Conservation (phyloP, 768 basidiomycete genomes). For the Galerina sulciceps region DNA sequence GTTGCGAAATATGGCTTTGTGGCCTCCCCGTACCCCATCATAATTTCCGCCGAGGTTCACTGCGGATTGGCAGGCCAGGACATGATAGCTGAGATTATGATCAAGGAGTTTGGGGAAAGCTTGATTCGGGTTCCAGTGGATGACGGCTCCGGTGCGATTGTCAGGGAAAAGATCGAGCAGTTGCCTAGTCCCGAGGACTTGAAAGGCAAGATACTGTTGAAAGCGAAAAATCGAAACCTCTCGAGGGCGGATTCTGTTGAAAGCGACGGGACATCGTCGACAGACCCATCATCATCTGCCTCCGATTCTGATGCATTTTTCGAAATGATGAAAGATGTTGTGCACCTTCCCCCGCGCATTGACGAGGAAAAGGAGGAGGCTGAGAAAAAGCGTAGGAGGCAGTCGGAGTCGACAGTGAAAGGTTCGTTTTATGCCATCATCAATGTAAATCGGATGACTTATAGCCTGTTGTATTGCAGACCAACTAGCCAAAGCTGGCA, state of each 20-base stretch:
- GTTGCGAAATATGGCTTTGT: conserved; percentile 94
- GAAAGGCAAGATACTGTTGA: conserved; percentile 80
- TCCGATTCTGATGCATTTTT: conserved; percentile 42
- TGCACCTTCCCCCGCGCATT: neutral
- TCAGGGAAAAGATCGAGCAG: conserved; percentile 40
- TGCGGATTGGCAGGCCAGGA: conserved; percentile 68
- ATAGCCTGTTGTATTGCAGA: conserved; percentile 21
- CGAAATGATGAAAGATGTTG: conserved; percentile 21
- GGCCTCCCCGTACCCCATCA: conserved; percentile 91
- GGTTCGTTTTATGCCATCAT: conserved; percentile 22
- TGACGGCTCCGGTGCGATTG: conserved; percentile 40
- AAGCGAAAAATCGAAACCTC: conserved; percentile 84
- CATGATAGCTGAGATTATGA: conserved; percentile 51
- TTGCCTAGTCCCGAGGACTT: conserved; percentile 91
- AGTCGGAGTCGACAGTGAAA: conserved; percentile 34
- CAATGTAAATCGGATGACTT: neutral
- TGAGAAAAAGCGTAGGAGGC: conserved; percentile 17
- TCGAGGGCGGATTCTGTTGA: conserved; percentile 21
- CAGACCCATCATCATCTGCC: conserved; percentile 31
- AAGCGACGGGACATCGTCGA: conserved; percentile 26
- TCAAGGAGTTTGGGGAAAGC: conserved; percentile 48
- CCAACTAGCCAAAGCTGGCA: conserved; percentile 40
- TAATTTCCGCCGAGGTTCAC: conserved; percentile 97
- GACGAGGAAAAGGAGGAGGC: neutral
- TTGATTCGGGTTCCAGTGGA: conserved; percentile 36